Evolutionary conservation across 2,329 filamentous ascomycete genomes (phyloP).

Genomic region (Phialophora expanda): DNA sequence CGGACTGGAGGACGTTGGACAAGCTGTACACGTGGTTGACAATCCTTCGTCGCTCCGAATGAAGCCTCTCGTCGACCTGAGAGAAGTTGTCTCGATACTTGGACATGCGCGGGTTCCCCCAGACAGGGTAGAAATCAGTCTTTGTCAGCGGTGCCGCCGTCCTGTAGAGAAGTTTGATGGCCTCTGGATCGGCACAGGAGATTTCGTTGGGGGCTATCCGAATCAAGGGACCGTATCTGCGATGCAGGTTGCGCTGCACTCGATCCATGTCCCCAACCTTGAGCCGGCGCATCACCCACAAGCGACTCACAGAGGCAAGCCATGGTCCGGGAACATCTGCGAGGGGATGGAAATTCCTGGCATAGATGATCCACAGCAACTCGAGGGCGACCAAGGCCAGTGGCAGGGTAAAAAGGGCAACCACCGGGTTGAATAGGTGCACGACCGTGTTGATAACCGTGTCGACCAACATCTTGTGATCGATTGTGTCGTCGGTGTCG

Average conservation of each 20-base stretch:
- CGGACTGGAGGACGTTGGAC: conserved; percentile 44
- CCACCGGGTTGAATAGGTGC: not conserved
- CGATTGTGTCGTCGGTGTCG: not conserved
- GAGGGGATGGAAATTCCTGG: not conserved
- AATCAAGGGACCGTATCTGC: conserved; percentile 39
- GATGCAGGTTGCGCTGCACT: not conserved
- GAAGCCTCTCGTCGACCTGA: conserved; percentile 37
- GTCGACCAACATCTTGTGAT: not conserved
- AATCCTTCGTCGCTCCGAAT: conserved; percentile 41
- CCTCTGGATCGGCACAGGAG: conserved; percentile 38
- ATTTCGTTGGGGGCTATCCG: conserved; percentile 48
- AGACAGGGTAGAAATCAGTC: conserved; percentile 42
- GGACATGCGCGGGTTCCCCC: conserved; percentile 35
- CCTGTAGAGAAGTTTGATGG: conserved; percentile 41
- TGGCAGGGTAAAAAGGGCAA: not conserved
- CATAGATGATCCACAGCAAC: not conserved
- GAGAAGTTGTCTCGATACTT: conserved; percentile 42
- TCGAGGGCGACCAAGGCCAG: not conserved
- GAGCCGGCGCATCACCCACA: not conserved
- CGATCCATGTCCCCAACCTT: not conserved
- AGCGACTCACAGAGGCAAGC: not conserved
- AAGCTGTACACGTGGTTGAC: conserved; percentile 41
- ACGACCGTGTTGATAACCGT: not conserved
- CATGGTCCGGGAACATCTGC: not conserved
- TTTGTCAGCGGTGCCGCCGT: conserved; percentile 33